Evolutionary conservation across 2,329 filamentous ascomycete genomes (phyloP).

Genomic region (Dactylonectria macrodidyma): DNA sequence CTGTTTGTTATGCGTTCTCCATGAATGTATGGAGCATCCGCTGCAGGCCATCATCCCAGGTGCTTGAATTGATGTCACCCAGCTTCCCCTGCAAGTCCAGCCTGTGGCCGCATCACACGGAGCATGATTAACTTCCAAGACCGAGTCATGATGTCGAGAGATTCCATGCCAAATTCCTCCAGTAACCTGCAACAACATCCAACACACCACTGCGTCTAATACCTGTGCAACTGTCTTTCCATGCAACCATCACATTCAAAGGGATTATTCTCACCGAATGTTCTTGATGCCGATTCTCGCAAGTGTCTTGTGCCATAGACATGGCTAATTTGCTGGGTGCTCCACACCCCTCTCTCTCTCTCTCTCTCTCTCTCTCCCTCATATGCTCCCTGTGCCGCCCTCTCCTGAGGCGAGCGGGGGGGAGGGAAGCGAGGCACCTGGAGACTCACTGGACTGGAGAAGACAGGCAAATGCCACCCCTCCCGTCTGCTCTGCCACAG

Average conservation of each 20-base stretch:
- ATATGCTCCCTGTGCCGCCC: conserved; percentile 9
- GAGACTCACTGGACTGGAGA: neutral
- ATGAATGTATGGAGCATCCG: neutral
- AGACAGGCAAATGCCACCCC: neutral
- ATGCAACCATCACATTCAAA: neutral
- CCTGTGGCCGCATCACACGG: neutral
- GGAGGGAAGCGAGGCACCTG: too few species aligned
- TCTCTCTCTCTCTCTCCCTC: conserved; percentile 21
- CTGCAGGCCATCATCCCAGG: neutral
- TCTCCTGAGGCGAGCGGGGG: conserved; percentile 7
- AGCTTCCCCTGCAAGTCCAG: neutral
- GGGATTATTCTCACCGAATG: neutral
- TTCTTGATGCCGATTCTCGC: conserved; percentile 4
- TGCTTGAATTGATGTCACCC: neutral
- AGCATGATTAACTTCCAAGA: neutral
- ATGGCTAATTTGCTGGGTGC: conserved; percentile 39
- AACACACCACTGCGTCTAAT: neutral
- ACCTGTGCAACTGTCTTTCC: neutral
- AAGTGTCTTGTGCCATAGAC: conserved; percentile 25
- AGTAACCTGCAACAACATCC: neutral
- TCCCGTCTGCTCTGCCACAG: neutral
- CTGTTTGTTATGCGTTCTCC: neutral
- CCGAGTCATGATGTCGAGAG: neutral
- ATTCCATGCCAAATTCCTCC: neutral
- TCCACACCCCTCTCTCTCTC: conserved; percentile 33